phyloP scores from a whole-genome alignment of 345 rosid species.

The Syzygium aromaticum region DNA sequence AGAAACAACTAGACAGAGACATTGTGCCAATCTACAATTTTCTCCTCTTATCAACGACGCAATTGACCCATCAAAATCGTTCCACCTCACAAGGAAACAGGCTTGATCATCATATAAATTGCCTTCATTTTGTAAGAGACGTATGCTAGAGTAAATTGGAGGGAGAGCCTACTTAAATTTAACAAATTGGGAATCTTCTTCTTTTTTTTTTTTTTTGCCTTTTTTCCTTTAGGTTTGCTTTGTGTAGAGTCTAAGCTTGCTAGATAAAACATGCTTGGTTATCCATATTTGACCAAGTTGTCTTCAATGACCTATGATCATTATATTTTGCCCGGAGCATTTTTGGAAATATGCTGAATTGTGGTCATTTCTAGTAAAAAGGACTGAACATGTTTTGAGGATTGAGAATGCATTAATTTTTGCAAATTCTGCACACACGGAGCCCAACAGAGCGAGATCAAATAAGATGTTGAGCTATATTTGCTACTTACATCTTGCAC shows the following conservation, averaged over 20 bases:
- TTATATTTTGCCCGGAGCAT: neutral
- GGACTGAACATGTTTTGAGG: neutral
- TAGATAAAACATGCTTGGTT: neutral
- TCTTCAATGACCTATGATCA: neutral
- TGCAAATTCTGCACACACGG: neutral
- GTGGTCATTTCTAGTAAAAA: neutral
- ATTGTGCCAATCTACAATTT: neutral
- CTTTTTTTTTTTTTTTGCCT: too few species aligned
- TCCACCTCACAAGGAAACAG: neutral
- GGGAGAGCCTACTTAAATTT: neutral
- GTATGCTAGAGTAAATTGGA: neutral
- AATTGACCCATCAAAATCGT: neutral
- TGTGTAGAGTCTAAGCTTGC: neutral
- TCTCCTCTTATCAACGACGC: neutral
- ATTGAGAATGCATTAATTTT: neutral
- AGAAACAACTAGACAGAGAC: neutral
- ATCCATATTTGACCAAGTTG: neutral
- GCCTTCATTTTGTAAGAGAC: neutral
- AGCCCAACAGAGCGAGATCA: neutral
- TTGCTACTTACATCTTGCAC: constrained; percentile 61
- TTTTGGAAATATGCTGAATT: neutral
- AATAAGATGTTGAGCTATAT: neutral
- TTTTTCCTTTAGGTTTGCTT: neutral
- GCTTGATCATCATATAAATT: neutral
- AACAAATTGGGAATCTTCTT: accelerated